Conservation (phyloP, 257 asterid species). For the Voacanga thouarsii region DNA sequence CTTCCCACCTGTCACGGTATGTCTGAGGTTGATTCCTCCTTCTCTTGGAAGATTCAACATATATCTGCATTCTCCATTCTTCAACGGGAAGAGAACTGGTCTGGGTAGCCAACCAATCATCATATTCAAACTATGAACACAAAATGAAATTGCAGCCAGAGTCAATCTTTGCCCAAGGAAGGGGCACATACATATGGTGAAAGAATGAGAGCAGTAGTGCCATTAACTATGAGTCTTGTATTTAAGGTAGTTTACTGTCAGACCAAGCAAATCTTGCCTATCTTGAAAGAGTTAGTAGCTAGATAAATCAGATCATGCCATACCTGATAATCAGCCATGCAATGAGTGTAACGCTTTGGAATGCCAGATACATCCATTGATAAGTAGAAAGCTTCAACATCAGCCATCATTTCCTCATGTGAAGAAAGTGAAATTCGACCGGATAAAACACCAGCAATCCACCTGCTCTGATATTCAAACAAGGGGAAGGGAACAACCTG, state of each 20-base stretch:
- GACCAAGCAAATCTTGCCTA: neutral
- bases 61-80: constrained; percentile 87
- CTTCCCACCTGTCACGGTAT: constrained; percentile 86
- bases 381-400: constrained; percentile 62
- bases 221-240: neutral
- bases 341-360: constrained; percentile 78
- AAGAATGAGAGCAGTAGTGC: neutral
- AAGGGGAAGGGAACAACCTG: constrained; percentile 87
- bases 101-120: constrained; percentile 77
- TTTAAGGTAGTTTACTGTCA: neutral
- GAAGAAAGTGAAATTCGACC: constrained; percentile 69
- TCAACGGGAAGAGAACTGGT: constrained; percentile 47
- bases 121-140: constrained; percentile 65
- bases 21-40: constrained; percentile 53
- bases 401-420: constrained; percentile 58
- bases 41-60: constrained; percentile 45
- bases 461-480: constrained; percentile 75
- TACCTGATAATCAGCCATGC: constrained; percentile 68
- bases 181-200: no score
- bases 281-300: neutral
- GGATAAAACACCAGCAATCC: constrained; percentile 85
- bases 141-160: neutral
- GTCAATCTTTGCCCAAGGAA: neutral
- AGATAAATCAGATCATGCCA: neutral
- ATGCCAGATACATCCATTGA: constrained; percentile 50